A percentile compares a stretch with the other conserved stretches of the same genome.
Evolutionary conservation across 2,329 filamentous ascomycete genomes (phyloP).

Genomic region (Gyromitra esculenta): DNA sequence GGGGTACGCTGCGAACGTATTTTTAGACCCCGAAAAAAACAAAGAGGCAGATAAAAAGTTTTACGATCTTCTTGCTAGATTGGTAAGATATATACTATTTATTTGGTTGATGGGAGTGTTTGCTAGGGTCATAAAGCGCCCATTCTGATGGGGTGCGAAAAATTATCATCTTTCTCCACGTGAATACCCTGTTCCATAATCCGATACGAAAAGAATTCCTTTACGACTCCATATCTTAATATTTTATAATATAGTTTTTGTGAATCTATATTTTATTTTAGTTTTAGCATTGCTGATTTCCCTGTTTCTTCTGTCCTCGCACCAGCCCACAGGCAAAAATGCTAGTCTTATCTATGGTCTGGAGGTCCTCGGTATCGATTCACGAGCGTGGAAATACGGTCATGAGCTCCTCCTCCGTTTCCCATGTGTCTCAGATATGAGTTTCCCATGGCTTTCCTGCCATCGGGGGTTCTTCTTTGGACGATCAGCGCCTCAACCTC

Average conservation of each 20-base stretch:
- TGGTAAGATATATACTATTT: slow-evolving; percentile 15
- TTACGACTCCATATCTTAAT: not conserved
- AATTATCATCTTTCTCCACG: not conserved
- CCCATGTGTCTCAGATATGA: not conserved
- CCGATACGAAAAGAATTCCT: not conserved
- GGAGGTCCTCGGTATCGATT: slow-evolving; percentile 20
- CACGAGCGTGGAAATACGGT: slow-evolving; percentile 26
- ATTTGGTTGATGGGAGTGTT: not conserved
- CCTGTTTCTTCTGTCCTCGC: not conserved
- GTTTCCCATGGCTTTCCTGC: slow-evolving; percentile 17
- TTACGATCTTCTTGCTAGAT: slow-evolving; percentile 1
- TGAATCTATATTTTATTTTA: not conserved
- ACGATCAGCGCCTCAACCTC: not conserved
- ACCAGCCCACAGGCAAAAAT: slow-evolving; percentile 24
- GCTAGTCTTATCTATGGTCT: slow-evolving; percentile 7
- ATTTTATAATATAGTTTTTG: not conserved
- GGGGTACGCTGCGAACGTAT: slow-evolving; percentile 31
- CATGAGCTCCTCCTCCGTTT: slow-evolving; percentile 24
- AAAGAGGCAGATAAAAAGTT: slow-evolving; percentile 27
- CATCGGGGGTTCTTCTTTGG: not conserved
- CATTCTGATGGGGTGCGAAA: not conserved
- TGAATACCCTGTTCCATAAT: not conserved
- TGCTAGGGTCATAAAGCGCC: not conserved
- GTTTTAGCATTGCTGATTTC: slow-evolving; percentile 5
- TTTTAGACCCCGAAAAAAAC: slow-evolving; percentile 17